Conservation (phyloP, 1,284 basidiomycete genomes). For the Trichosporon faecale region DNA sequence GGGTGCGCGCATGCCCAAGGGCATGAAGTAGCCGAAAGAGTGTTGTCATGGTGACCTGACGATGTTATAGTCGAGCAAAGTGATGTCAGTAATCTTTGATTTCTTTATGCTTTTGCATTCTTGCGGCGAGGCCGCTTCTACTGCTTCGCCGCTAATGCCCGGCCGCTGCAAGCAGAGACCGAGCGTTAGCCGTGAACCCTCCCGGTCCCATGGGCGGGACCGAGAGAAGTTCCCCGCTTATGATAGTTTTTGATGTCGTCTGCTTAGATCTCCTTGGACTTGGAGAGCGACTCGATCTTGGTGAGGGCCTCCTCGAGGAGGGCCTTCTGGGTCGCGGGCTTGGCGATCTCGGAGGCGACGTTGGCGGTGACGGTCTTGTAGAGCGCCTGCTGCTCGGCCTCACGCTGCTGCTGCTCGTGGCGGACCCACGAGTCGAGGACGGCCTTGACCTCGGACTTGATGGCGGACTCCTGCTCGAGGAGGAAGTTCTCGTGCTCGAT, state of each 20-base stretch:
- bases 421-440: conserved; percentile 98
- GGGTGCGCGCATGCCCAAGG: conserved; percentile 39
- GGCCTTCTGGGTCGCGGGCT: conserved; percentile 91
- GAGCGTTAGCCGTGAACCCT: not conserved
- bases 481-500: conserved; percentile 88
- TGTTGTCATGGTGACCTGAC: too few species aligned
- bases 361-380: conserved; percentile 82
- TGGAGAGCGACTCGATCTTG: conserved; percentile 82
- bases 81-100: not conserved
- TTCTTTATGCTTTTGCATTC: conserved; percentile 19
- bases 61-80: not conserved
- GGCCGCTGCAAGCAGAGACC: not conserved
- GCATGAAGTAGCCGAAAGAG: conserved; percentile 6
- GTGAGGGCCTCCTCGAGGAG: conserved; percentile 78
- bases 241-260: conserved; percentile 3
- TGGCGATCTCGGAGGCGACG: conserved; percentile 75
- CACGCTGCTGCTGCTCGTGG: conserved; percentile 93
- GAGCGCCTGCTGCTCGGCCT: conserved; percentile 89
- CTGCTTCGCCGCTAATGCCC: conserved; percentile 12
- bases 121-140: conserved; percentile 17
- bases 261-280: conserved; percentile 64
- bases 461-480: conserved; percentile 80
- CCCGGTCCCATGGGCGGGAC: not conserved
- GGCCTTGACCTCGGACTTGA: conserved; percentile 85
- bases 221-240: not conserved